Evolutionary conservation across 2,329 filamentous ascomycete genomes (phyloP), one percentile per base, ranked within the genome.

Genomic region (Emmonsiellopsis sp.): DNA sequence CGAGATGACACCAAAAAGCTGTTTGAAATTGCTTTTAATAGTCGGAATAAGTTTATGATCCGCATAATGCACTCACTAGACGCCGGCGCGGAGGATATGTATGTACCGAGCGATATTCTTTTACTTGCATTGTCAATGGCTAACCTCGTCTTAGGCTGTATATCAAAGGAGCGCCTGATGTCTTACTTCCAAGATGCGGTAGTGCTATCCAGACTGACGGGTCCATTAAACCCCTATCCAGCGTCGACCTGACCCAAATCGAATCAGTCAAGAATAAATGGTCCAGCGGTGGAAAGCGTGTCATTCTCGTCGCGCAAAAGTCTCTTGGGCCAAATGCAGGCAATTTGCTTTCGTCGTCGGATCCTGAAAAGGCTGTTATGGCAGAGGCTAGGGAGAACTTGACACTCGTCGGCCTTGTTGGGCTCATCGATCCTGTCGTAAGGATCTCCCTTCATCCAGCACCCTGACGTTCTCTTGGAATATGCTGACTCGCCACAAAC

Each of bases 41-140:
- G 84, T 70, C 88, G 88, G 73, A 90, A 89, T 71, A 91, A 91
- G 68, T 90, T 83, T 64, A 90, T 89, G 82, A 79, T 90, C 52
- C 77, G 81, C 36, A 77, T 83, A 0, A 79, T 85, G 48, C 73
- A 73, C 9, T 64, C 65, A 1, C 53, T 55, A 7, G 55, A 62
- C 6, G 49, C 57, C 7, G 42, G 44, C 50, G 27, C 67, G 72
- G 31, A 63, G 66, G n/a, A 66, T 71, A 39, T 74, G 72, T 33
- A 62, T 75, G 42, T 36, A 49, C 47, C 7, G 3, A 21, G 7
- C 32, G 11, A 14, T 33, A n/a, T 50, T 42, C 34, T 32, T 10
- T 21, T 36, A 10, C 42, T 39, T 11, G 44, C 10, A 13, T n/a
- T 5, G 2, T 34, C 31, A 2, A 3, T 5, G 10, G 17, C 46